Conservation (phyloP, 176 grass and related monocot species). For the Phyllostachys edulis region DNA sequence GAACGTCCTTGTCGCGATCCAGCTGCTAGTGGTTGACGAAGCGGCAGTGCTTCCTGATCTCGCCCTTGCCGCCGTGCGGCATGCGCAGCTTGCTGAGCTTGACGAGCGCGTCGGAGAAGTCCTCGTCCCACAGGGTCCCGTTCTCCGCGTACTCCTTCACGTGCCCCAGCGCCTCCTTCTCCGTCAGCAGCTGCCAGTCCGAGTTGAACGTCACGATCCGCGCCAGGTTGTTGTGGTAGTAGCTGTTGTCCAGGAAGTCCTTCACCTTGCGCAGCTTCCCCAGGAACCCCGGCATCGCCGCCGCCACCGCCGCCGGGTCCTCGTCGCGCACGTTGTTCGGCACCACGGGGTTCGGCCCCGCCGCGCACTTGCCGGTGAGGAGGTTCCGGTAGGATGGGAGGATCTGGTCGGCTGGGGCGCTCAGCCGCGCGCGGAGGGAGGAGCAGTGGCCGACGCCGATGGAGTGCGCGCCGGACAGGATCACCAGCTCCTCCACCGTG, state of each 20-base stretch:
- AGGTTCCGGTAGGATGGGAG: slow-evolving; percentile 31
- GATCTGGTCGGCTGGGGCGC: slow-evolving; percentile 30
- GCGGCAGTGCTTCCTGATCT: slow-evolving; percentile 55
- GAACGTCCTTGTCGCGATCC: too few species aligned
- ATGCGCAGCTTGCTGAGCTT: slow-evolving; percentile 65
- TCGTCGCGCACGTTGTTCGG: slow-evolving; percentile 31
- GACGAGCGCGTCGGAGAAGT: slow-evolving; percentile 54
- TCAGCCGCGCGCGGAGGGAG: slow-evolving; percentile 38
- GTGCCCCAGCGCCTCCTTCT: slow-evolving; percentile 37
- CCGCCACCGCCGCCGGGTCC: slow-evolving; percentile 20
- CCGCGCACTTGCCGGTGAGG: slow-evolving; percentile 11
- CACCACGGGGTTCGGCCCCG: background rate
- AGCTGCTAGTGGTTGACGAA: slow-evolving; percentile 31
- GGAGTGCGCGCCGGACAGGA: slow-evolving; percentile 69
- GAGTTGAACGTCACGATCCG: slow-evolving; percentile 57
- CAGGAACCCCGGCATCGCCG: slow-evolving; percentile 16
- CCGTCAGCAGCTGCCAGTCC: slow-evolving; percentile 53
- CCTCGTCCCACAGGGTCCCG: slow-evolving; percentile 40
- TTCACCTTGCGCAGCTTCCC: slow-evolving; percentile 24
- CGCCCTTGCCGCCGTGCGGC: slow-evolving; percentile 32
- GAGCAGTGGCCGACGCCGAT: slow-evolving; percentile 69
- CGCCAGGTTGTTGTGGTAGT: slow-evolving; percentile 46
- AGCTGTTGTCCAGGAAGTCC: slow-evolving; percentile 48
- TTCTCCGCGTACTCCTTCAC: slow-evolving; percentile 53
- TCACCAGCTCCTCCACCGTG: slow-evolving; percentile 59